Evolutionary conservation across 2,329 filamentous ascomycete genomes (phyloP), one percentile per base, ranked within the genome.

Genomic region (Colletotrichum sp.): DNA sequence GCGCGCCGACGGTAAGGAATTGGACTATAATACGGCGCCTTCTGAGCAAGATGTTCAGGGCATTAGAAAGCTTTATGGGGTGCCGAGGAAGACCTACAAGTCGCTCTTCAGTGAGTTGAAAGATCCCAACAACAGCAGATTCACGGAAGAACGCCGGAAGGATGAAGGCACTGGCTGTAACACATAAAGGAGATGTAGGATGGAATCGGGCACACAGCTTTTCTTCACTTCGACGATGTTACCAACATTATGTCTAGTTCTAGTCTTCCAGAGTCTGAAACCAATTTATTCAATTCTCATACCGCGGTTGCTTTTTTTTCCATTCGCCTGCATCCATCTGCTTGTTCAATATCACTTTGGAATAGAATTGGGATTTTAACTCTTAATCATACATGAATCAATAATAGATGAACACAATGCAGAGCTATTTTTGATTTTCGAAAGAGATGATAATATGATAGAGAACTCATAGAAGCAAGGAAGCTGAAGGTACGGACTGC

Each of bases 341-440:
- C 32, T 13, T 34, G 12, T 44, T 10, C 2, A 44, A 44, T 1
- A 6, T 18, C 8, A n/a, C 18, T 48, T 44, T 48, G 18, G 2
- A n/a, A 48, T n/a, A 48, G 39, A 3, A n/a, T n/a, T 48, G 3
- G 9, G 2, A 48, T 48, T n/a, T 18, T n/a, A 5, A 48, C 18
- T 48, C 1, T 44, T n/a, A 48, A 7, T 22, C 18, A n/a, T n/a
- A 48, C 39, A 48, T 8, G 34, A 36, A 6, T 36, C 15, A 36
- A 16, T 36, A 3, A 8, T 36, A 16, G 34, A 36, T 36, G 15
- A 15, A 18, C 36, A 48, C 0, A 48, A 48, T 1, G 9, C 9
- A 48, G 2, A 48, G 39, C 39, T n/a, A 48, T 1, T 3, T 0
- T n/a, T 1, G 2, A 12, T 48, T 1, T 12, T 2, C 9, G 39